Base-by-base conservation (phyloP, 2,329 filamentous ascomycete genomes). In the Curvularia sp. region DNA sequence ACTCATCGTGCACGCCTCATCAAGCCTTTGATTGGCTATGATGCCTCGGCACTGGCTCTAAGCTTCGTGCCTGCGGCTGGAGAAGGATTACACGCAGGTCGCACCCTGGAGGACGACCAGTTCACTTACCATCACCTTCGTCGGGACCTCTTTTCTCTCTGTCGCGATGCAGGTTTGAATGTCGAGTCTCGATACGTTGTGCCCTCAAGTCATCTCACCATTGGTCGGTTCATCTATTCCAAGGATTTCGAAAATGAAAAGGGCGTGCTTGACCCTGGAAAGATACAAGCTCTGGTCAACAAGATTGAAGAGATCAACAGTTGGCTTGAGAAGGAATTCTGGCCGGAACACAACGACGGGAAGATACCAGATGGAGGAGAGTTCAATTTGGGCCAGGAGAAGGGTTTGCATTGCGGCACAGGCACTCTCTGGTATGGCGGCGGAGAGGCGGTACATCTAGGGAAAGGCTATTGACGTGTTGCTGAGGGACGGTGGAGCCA, bases 61-160 rank as follows among this genome's bases (percentile, higher is more conserved):
- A 95, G 91, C 25, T 97, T 96, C 77, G 80, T 97, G 1, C 93
- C 94, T 0, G 92, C 91, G 0, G 84, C 87, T 3, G 87, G 86
- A 10, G 89, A 92, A 78, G 63, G 46, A 4, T 61, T 71, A 10
- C 64, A 65, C 3, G 55, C 61, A 18, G 76, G 76, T 13, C 74
- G 80, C 15, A 78, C 66, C 2, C 46, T 53, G 1, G 70, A 82
- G 38, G 83, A 86, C 18, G 90, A 95, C 65, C 71, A 66, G 1
- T 97, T 92, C 78, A 93, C 90, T 0, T 97, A 97, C 75, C 94
- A 97, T 73, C 94, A 98, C 76, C 85, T 98, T 8, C 87, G 94
- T 2, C 84, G 89, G 3, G 92, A 97, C 72, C 74, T 96, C 12
- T 95, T 89, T 74, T 81, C 84, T 48, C 79, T 86, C 25, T 84